Base-by-base conservation (phyloP, 2,329 filamentous ascomycete genomes). In the Thelonectria rubi region DNA sequence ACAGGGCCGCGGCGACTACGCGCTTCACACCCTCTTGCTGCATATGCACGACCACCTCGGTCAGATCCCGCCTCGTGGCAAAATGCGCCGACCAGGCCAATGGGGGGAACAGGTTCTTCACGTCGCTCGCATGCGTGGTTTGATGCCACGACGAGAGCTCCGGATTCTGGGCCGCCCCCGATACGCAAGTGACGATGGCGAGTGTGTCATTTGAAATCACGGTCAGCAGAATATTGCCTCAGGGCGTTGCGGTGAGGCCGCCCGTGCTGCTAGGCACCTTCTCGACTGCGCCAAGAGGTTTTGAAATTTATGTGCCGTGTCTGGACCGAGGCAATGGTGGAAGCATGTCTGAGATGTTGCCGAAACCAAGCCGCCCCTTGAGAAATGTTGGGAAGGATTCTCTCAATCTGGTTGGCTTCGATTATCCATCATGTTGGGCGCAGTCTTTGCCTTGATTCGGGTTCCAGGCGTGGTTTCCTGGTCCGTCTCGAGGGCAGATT, bases 21-120 rank as follows among this genome's bases (percentile, higher is more conserved):
- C 12, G 48, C 62, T 56, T 46, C 52, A 60, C 62, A 53, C 55
- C 64, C 60, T 53, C 32, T 39, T 1, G 20, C 34, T 32, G 17
- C 37, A 45, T 17, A 57, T 56, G 60, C 57, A 61, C 17, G 42
- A 39, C 30, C 58, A 18, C 39, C 30, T 52, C 43, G 18, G 60
- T 32, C 42, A 46, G 20, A 49, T 48, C 39, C 51, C 47, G 30
- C 34, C 46, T 32, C 20, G 26, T 56, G 21, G 24, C 30, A 50
- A 50, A 53, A 40, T 26, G 40, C 20, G 26, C 26, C 40, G 32
- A n/a, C 32, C 50, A 37, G 12, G 15, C 20, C 40, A 52, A 53
- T 39, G 45, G 40, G 21, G 26, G 12, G 51, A 26, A 47, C 17
- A 8, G 34, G 42, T 47, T 47, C 42, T 21, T 21, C 30, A 39